Evolutionary conservation across 2,329 filamentous ascomycete species (phyloP), one percentile per base, ranked within the genome.

Genomic region (Tolypocladium tropicale): DNA sequence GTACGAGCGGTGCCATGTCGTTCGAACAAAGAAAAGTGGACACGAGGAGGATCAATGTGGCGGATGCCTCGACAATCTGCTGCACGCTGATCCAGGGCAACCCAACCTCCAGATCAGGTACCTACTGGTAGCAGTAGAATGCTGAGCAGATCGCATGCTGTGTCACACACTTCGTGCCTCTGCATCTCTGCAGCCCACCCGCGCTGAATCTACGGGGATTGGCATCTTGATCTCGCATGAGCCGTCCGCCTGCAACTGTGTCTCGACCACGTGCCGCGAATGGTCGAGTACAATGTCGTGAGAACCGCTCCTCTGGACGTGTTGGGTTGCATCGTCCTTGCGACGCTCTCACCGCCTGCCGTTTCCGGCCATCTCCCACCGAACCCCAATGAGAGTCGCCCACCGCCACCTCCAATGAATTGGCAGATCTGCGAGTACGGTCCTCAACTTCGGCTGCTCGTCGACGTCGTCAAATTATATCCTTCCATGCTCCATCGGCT

Each of bases 401-500:
- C 43, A 49, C 28, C 16, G 46, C 28, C 28, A 21, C 21, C 28
- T 34, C 52, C 28, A 39, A 37, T 12, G 33, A 50, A 32, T 14
- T 12, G 23, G 28, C 28, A 50, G 28, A 50, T 50, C 28, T 14
- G 12, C 6, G n/a, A n/a, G n/a, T n/a, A n/a, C n/a, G 30, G 28
- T n/a, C 28, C 16, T 10, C 21, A 21, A 33, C 28, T n/a, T 49
- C 21, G 46, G 32, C 46, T 50, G 28, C 39, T 18, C 11, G 36
- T 23, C 37, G 18, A 23, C 39, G 25, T 33, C 39, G 28, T 25
- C 39, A 33, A n/a, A n/a, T 10, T 46, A 10, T n/a, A n/a, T n/a
- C 18, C 36, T 28, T 48, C 50, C 43, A 63, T 60, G 62, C 41
- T 56, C 49, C 54, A 53, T 48, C 56, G 39, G 34, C 28, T 57